These are phyloP conservation scores for Phallus indusiatus DNA, from an alignment of 768 basidiomycete species.

Conservation along the genomic window DNA sequence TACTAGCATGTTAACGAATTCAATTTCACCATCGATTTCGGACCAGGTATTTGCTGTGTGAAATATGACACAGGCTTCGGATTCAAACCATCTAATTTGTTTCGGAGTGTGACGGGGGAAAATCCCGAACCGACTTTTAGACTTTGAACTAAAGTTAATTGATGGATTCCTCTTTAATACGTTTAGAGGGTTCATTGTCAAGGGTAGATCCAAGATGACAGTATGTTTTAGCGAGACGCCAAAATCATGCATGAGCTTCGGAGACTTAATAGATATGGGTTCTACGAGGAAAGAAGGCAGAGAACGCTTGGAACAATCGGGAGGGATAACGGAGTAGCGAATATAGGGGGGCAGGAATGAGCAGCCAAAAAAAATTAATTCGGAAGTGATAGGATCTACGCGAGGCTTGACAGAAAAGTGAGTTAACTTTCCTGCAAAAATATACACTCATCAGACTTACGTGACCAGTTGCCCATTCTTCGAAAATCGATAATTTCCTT, in stretches of 20 bases:
- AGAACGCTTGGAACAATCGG: background rate
- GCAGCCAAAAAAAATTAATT: conserved; percentile 16
- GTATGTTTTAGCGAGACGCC: conserved; percentile 25
- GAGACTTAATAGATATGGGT: conserved; percentile 7
- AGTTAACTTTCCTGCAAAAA: background rate
- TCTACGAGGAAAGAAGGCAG: background rate
- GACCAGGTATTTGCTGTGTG: conserved; percentile 31
- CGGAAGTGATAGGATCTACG: conserved; percentile 17
- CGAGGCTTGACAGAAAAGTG: conserved; percentile 15
- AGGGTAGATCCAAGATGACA: conserved; percentile 29
- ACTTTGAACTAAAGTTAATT: conserved; percentile 23
- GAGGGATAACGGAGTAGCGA: conserved; percentile 16
- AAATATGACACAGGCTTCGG: conserved; percentile 28
- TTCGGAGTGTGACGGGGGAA: conserved; percentile 21
- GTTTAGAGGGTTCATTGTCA: conserved; percentile 26
- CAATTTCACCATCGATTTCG: conserved; percentile 13
- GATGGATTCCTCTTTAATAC: conserved; percentile 19
- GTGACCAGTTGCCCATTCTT: conserved; percentile 10
- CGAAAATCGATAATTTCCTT: background rate
- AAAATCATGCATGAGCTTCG: conserved; percentile 30
- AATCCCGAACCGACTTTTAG: conserved; percentile 27
- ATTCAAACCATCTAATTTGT: conserved; percentile 10
- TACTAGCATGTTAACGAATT: conserved; percentile 23
- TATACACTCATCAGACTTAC: conserved; percentile 10
- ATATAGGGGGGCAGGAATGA: conserved; percentile 16